Percentiles rank a stretch among this genome's conserved stretches.
These are phyloP conservation scores for Amylocarpus encephaloides DNA, from an alignment of 2,329 filamentous ascomycete species.

Conservation along the genomic window DNA sequence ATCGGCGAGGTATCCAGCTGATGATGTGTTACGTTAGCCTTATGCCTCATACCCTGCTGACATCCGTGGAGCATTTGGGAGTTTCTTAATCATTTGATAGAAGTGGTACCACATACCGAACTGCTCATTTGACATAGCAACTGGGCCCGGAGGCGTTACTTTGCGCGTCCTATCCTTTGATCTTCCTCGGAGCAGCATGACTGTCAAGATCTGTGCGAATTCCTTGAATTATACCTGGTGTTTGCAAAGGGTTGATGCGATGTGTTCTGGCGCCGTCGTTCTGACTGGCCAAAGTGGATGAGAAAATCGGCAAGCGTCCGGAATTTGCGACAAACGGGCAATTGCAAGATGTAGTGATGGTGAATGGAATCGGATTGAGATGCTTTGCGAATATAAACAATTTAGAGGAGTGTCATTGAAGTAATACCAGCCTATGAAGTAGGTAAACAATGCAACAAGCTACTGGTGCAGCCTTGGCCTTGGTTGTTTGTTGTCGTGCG, in stretches of 20 bases:
- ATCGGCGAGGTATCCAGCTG: constrained; percentile 65
- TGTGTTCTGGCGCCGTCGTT: too few relatives aligned
- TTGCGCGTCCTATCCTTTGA: constrained; percentile 39
- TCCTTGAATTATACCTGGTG: not conserved
- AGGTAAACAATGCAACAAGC: constrained; percentile 13
- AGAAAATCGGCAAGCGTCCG: too few relatives aligned
- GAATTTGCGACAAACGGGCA: too few relatives aligned
- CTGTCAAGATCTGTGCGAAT: not conserved
- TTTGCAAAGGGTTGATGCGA: too few relatives aligned
- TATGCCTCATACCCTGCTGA: too few relatives aligned
- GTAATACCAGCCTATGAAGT: constrained; percentile 3
- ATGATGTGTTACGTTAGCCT: constrained; percentile 4
- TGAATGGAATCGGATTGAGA: not conserved
- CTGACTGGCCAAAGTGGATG: too few relatives aligned
- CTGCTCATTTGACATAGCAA: constrained; percentile 62
- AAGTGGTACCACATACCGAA: constrained; percentile 45
- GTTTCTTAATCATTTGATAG: not conserved
- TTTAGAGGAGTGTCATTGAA: not conserved
- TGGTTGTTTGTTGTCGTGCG: not conserved
- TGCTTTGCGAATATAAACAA: constrained; percentile 6
- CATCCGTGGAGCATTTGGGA: not conserved
- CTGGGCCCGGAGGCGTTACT: constrained; percentile 54
- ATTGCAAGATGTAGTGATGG: not conserved
- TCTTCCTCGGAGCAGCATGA: constrained; percentile 26
- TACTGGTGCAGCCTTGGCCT: not conserved